Conservation (phyloP, 495 filamentous ascomycete genomes). For the Usnea hakonensis region DNA sequence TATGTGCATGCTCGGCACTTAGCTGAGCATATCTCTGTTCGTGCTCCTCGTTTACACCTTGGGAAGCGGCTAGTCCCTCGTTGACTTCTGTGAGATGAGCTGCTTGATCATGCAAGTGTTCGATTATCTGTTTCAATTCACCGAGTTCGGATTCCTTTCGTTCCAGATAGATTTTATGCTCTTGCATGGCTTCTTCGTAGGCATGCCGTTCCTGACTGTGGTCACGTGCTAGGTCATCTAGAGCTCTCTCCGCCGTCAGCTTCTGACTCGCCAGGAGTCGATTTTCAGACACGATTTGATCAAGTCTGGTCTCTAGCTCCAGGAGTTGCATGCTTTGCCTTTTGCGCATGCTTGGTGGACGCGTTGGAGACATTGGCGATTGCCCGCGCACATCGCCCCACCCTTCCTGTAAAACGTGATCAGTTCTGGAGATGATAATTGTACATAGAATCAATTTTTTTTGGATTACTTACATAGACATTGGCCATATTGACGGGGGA, state of each 20-base stretch:
- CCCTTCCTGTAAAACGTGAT: slow-evolving; percentile 59
- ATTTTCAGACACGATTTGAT: slow-evolving; percentile 76
- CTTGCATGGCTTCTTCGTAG: slow-evolving; percentile 48
- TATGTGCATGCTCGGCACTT: slow-evolving; percentile 45
- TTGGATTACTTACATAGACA: slow-evolving; percentile 73
- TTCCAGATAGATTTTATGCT: slow-evolving; percentile 47
- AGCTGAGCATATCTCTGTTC: slow-evolving; percentile 53
- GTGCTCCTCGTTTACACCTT: slow-evolving; percentile 55
- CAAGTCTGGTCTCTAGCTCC: slow-evolving; percentile 68
- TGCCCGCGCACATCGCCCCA: slow-evolving; percentile 82
- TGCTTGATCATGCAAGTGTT: slow-evolving; percentile 73
- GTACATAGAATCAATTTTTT: too few relatives aligned
- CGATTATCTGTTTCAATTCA: slow-evolving; percentile 65
- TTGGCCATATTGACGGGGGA: slow-evolving; percentile 79
- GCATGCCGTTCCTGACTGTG: slow-evolving; percentile 50
- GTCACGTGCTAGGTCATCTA: slow-evolving; percentile 40
- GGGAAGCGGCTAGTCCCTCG: slow-evolving; percentile 62
- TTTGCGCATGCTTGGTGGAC: slow-evolving; percentile 90
- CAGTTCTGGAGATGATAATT: slow-evolving; percentile 16
- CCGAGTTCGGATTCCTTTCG: slow-evolving; percentile 71
- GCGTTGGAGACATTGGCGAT: slow-evolving; percentile 86
- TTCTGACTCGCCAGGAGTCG: slow-evolving; percentile 65
- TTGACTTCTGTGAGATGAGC: slow-evolving; percentile 65
- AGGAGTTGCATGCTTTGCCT: slow-evolving; percentile 94
- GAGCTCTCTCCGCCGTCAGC: slow-evolving; percentile 53